phyloP scores from a whole-genome alignment of 768 basidiomycete species.

The Cystofilobasidium macerans region DNA sequence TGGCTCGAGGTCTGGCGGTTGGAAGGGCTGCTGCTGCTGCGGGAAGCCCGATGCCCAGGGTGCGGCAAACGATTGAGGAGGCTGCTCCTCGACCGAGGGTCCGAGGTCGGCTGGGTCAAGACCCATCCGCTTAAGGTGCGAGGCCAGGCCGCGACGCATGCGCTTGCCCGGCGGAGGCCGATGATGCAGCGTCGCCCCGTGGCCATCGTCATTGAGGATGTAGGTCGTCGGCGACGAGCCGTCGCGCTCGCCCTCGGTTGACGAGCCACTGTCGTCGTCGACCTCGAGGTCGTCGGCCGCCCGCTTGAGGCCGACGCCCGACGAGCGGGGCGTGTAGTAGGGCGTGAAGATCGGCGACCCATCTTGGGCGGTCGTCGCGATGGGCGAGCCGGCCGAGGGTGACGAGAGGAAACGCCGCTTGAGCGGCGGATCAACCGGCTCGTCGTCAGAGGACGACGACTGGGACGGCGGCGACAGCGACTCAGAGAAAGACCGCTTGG shows the following conservation, averaged over 20 bases:
- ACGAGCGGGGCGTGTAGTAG: background rate
- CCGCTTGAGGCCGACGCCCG: background rate
- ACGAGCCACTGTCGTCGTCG: conserved; percentile 4
- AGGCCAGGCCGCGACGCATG: background rate
- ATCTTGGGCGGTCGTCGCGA: background rate
- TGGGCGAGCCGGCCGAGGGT: background rate
- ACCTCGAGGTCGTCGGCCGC: background rate
- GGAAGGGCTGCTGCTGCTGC: no score
- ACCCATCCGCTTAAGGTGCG: background rate
- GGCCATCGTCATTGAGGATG: background rate
- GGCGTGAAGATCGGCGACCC: background rate
- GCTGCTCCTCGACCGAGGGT: background rate
- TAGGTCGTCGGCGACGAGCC: background rate
- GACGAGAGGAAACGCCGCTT: background rate
- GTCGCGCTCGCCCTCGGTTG: background rate
- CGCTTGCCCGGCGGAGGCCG: background rate
- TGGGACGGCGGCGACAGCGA: background rate
- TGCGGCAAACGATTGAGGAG: no score
- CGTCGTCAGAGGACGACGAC: background rate
- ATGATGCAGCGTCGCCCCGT: background rate
- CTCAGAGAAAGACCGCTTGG: background rate
- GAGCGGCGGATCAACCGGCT: background rate
- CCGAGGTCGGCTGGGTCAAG: background rate
- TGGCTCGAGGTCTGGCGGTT: background rate
- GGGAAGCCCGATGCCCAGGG: no score